Percentiles rank a stretch among this genome's conserved stretches.
These are phyloP conservation scores for Penicillium expansum DNA, from an alignment of 2,329 filamentous ascomycete genomes.

Conservation along the genomic window DNA sequence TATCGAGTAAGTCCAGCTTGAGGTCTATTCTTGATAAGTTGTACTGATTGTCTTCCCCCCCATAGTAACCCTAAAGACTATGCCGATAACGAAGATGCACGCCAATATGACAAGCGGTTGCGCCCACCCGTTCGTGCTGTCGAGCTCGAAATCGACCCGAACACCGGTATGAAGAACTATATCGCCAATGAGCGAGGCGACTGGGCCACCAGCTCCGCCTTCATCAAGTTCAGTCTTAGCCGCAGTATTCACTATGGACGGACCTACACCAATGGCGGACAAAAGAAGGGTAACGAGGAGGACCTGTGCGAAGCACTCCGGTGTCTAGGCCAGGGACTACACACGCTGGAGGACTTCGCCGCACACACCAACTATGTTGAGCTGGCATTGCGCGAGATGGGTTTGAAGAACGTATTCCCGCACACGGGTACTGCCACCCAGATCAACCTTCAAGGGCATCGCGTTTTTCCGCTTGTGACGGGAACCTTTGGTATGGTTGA, in stretches of 20 bases:
- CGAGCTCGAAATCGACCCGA: conserved; percentile 70
- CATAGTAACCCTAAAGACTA: conserved; percentile 77
- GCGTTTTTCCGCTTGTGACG: conserved; percentile 72
- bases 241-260: conserved; percentile 76
- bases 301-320: conserved; percentile 78
- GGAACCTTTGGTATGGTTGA: conserved; percentile 74
- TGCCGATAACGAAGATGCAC: conserved; percentile 80
- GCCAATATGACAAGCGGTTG: conserved; percentile 71
- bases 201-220: conserved; percentile 88
- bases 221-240: conserved; percentile 71
- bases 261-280: conserved; percentile 66
- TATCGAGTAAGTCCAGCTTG: conserved; percentile 42
- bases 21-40: background rate
- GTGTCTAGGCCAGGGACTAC: conserved; percentile 71
- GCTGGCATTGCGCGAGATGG: conserved; percentile 70
- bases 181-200: conserved; percentile 85
- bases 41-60: conserved; percentile 40
- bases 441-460: conserved; percentile 63
- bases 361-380: conserved; percentile 85
- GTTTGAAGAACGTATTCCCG: conserved; percentile 66
- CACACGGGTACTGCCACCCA: conserved; percentile 68
- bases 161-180: conserved; percentile 98
- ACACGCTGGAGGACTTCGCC: conserved; percentile 75
- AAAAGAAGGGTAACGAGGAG: conserved; percentile 63
- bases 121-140: conserved; percentile 71